Conservation (phyloP, 78 protist genomes). For the slime mould (Dictyostelium discoideum) region DNA sequence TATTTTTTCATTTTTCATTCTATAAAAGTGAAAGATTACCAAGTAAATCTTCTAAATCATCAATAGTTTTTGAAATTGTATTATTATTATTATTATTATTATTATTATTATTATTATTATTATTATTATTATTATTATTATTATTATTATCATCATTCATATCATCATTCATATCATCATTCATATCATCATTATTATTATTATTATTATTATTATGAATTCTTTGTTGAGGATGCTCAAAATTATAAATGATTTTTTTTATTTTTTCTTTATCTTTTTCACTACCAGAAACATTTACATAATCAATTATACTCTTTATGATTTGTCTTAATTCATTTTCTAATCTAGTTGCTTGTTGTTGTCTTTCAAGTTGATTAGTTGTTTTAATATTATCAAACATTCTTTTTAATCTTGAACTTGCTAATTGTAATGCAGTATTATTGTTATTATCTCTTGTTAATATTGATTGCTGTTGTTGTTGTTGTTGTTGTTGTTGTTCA, state of each 20-base stretch:
- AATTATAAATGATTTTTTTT: not conserved
- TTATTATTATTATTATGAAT: not conserved
- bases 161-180: not conserved
- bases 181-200: not conserved
- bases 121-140: not conserved
- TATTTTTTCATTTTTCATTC: not conserved
- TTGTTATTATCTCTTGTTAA: slow-evolving; percentile 4
- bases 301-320: not conserved
- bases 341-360: not conserved
- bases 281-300: not conserved
- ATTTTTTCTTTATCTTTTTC: slow-evolving; percentile 4
- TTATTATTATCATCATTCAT: not conserved
- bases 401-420: slow-evolving; percentile 29
- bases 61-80: slow-evolving; percentile 4
- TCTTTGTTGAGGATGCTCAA: not conserved
- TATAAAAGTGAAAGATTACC: not conserved
- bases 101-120: not conserved
- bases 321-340: not conserved
- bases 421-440: slow-evolving; percentile 17
- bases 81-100: not conserved
- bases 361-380: not conserved
- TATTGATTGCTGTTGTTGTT: not conserved
- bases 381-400: not conserved
- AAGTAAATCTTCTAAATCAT: not conserved
- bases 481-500: not conserved